These are phyloP conservation scores for Nannochloropsis limnetica DNA, from an alignment of 352 stramenopile genomes.

Conservation along the genomic window DNA sequence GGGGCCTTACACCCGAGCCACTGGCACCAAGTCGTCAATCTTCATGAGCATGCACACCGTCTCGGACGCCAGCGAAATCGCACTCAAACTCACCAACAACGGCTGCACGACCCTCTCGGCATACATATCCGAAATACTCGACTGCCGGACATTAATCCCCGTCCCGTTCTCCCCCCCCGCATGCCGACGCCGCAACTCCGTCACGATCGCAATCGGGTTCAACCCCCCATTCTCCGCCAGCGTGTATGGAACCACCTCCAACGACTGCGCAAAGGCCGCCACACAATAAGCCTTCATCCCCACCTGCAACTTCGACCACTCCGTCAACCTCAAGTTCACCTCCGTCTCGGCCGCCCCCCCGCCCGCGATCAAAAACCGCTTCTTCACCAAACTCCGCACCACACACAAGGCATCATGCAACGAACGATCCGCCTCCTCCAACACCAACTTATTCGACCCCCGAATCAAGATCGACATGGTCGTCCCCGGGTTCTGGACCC, in stretches of 20 bases:
- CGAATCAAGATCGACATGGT: constrained; percentile 96
- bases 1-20: constrained; percentile 29
- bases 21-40: constrained; percentile 94
- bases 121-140: constrained; percentile 96
- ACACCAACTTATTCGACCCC: constrained; percentile 86
- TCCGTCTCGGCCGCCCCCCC: constrained; percentile 94
- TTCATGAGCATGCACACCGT: constrained; percentile 99
- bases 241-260: constrained; percentile 98
- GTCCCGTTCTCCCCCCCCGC: constrained; percentile 49
- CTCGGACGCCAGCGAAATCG: constrained; percentile 93
- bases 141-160: constrained; percentile 86
- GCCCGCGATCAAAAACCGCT: constrained; percentile 92
- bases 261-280: constrained; percentile 86
- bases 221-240: constrained; percentile 97
- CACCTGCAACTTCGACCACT: constrained; percentile 79
- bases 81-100: constrained; percentile 91
- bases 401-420: constrained; percentile 98
- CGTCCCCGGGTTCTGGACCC: constrained; percentile 82
- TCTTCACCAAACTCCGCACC: constrained; percentile 93
- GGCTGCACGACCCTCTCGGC: constrained; percentile 95
- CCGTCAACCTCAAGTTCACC: constrained; percentile 78
- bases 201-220: constrained; percentile 97
- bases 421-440: constrained; percentile 94
- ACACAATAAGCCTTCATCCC: constrained; percentile 92
- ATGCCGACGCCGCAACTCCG: constrained; percentile 64